Evolutionary conservation across 352 stramenopile species (phyloP).

Genomic region (Albugo laibachii): DNA sequence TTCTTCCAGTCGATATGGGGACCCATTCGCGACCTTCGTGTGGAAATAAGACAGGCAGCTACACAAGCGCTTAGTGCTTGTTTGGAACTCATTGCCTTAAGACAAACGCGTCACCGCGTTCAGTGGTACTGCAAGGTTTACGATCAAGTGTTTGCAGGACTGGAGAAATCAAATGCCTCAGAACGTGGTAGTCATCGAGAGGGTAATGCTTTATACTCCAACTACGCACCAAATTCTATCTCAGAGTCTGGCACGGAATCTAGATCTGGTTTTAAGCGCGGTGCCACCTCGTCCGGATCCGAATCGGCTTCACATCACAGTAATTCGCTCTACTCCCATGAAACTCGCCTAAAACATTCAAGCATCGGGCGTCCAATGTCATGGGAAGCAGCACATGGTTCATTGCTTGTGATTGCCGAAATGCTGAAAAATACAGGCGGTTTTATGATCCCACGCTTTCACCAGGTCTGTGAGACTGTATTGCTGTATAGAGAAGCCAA

Average conservation of each 20-base stretch:
- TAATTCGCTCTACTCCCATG: neutral
- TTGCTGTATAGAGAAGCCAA: constrained; percentile 85
- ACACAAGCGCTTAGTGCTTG: constrained; percentile 72
- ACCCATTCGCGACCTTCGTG: constrained; percentile 41
- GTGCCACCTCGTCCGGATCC: neutral
- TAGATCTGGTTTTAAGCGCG: no score
- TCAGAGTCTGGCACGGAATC: no score
- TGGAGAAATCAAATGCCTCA: constrained; percentile 4
- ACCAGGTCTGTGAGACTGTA: constrained; percentile 89
- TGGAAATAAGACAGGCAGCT: constrained; percentile 69
- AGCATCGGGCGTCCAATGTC: constrained; percentile 10
- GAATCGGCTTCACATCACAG: neutral
- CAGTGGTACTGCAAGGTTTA: constrained; percentile 88
- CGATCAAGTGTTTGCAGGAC: constrained; percentile 73
- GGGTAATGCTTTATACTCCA: constrained; percentile 3
- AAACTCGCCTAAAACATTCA: neutral
- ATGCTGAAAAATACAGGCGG: constrained; percentile 86
- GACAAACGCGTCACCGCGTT: constrained; percentile 64
- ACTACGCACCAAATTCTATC: neutral
- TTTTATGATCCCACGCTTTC: constrained; percentile 96
- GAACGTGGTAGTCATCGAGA: neutral
- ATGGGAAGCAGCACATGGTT: constrained; percentile 84
- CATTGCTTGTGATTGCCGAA: constrained; percentile 87
- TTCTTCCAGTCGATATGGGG: constrained; percentile 87
- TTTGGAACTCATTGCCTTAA: constrained; percentile 66